Conservation (phyloP, 2,329 filamentous ascomycete species). For the Colletotrichum cordylinicola region DNA sequence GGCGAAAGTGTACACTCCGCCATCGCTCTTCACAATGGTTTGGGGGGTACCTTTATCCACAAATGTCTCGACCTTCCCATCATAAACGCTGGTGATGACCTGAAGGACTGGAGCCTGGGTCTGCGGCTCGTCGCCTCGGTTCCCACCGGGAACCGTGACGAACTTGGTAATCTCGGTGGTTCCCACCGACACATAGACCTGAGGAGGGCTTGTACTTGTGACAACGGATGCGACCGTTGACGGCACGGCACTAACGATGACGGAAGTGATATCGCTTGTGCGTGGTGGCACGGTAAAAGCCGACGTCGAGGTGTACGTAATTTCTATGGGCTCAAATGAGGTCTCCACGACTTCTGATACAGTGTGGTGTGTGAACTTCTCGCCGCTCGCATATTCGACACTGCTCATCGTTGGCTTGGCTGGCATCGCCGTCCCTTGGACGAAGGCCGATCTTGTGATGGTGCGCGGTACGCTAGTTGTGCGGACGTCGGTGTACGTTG, state of each 20-base stretch:
- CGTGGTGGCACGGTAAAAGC: background rate
- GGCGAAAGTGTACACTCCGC: constrained; percentile 9
- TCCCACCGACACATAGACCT: constrained; percentile 22
- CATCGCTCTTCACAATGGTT: constrained; percentile 8
- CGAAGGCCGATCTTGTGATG: background rate
- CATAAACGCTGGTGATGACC: constrained; percentile 26
- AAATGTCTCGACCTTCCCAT: constrained; percentile 22
- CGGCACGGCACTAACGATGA: background rate
- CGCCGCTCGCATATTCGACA: background rate
- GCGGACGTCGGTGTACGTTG: background rate
- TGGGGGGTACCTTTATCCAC: constrained; percentile 14
- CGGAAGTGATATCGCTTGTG: background rate
- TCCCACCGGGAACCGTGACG: constrained; percentile 18
- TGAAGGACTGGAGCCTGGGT: constrained; percentile 23
- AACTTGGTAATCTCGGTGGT: constrained; percentile 25
- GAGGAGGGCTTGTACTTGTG: background rate
- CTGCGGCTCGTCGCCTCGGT: background rate
- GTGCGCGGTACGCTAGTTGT: background rate
- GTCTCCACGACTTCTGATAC: background rate
- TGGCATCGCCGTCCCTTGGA: background rate
- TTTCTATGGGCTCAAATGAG: background rate
- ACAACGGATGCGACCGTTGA: background rate
- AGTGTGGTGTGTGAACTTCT: background rate
- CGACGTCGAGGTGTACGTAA: background rate
- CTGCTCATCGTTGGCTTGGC: background rate